Percentiles rank a stretch among this genome's conserved stretches.
Evolutionary conservation across 2,329 filamentous ascomycete genomes (phyloP).

Genomic region (Hypoxylon sp.): DNA sequence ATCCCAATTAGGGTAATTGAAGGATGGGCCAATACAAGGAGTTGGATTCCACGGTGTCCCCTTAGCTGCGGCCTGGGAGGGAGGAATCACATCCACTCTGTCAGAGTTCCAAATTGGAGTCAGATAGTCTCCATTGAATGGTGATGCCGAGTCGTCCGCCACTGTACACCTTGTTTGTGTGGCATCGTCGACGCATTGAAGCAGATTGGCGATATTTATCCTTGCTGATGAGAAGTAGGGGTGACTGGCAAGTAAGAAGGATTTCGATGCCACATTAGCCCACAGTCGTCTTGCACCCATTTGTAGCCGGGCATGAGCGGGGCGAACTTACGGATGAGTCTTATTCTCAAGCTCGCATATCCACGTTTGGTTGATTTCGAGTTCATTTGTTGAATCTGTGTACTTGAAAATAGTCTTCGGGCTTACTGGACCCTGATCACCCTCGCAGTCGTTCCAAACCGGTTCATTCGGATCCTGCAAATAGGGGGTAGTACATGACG

Average conservation of each 20-base stretch:
- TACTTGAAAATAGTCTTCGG: constrained; percentile 42
- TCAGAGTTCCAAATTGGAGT: constrained; percentile 42
- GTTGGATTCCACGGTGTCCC: constrained; percentile 37
- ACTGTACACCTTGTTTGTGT: constrained; percentile 34
- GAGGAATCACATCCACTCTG: constrained; percentile 28
- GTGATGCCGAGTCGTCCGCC: constrained; percentile 18
- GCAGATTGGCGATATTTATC: constrained; percentile 19
- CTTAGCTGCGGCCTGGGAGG: constrained; percentile 10
- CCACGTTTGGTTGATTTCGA: constrained; percentile 40
- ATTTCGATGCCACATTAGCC: constrained; percentile 1
- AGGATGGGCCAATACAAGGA: constrained; percentile 40
- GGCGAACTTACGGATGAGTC: constrained; percentile 41
- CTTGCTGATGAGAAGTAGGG: constrained; percentile 38
- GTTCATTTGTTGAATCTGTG: constrained; percentile 16
- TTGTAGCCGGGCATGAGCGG: neutral
- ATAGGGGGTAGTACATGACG: constrained; percentile 42
- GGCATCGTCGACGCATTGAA: constrained; percentile 35
- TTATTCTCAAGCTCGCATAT: constrained; percentile 41
- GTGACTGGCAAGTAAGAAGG: constrained; percentile 10
- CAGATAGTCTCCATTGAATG: constrained; percentile 34
- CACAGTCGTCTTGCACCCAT: neutral
- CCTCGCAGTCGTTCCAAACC: constrained; percentile 39
- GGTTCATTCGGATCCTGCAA: constrained; percentile 37
- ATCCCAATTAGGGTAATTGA: constrained; percentile 45
- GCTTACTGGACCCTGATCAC: constrained; percentile 9